Base-by-base conservation (phyloP, 139 green algal species). In the Micractinium conductrix region DNA sequence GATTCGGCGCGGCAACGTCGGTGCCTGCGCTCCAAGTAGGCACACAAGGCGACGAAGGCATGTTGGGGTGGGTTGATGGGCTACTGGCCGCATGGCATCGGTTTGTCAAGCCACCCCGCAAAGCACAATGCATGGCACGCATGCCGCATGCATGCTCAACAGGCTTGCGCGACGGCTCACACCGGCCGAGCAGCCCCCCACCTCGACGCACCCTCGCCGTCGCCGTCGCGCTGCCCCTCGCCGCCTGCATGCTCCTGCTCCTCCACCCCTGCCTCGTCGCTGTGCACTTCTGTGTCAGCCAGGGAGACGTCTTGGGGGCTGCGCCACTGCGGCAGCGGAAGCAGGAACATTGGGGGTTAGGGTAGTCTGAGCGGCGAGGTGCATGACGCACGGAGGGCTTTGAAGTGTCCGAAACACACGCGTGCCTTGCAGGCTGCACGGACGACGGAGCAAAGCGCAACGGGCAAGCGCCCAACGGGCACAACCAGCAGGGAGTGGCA, bases 321-420 rank as follows among this genome's bases (percentile, higher is more conserved):
- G 26, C 58, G 76, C 76, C 76, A 82, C 76, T 82, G 76, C 76
- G 43, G 7, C 10, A 9, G 28, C 43, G 30, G 44, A 37, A 75
- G 40, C 19, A 14, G 30, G 21, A 14, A 58, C 14, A 22, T 58
- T 19, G 65, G 65, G 14, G 5, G 30, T 30, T 67, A n/a, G 6
- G 65, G 65, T 5, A 42, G 28, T 22, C 19, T 6, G 30, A 44
- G 5, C 26, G 33, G 14, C 5, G 7, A 30, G 5, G 35, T 30
- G 4, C 1, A 35, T 48, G 26, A 12, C 17, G 33, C 67, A n/a
- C 6, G 8, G 28, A 10, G 40, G 24, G 53, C 53, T 22, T 62
- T 2, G 2, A 24, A 24, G 6, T 22, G 26, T 16, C 8, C 8
- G 53, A 62, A 14, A 62, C 8, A 62, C 7, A 62, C 53, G 26